Evolutionary conservation across 129 eudicot genomes (phyloP), one percentile per base, ranked within the genome.

Genomic region (Pseudognaphalium luteoalbum): DNA sequence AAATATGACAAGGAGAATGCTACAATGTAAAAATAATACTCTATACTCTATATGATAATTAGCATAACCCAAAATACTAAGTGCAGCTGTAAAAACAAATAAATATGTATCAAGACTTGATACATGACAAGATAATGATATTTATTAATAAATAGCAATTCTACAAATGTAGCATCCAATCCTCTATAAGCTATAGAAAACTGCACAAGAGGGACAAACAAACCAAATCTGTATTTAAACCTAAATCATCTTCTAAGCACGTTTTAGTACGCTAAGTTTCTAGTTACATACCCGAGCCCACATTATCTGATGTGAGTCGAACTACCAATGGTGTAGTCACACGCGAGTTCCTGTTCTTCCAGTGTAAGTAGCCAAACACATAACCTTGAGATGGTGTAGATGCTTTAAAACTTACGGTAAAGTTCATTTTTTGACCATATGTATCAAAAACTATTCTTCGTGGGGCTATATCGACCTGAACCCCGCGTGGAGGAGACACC

Each of bases 241-340:
- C 66, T 76, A 32, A 52, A 35, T 21, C 78, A 76, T 71, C 66
- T 66, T 28, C 68, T 21, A 51, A 70, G 37, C 12, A 75, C 20
- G 7, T 28, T 68, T 68, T 59, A 65, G 50, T 68, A 69, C 41
- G 20, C 68, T 20, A 78, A 69, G 58, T 21, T 3, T 72, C 37
- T 11, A 47, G n/a, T 67, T 82, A 82, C 25, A 80, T 19, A 70
- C 70, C 34, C 37, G 54, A 42, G 21, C 87, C 88, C 59, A 61
- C 28, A 28, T 42, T 14, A 42, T 42, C 50, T 72, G 63, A 69
- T 16, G 74, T 75, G 17, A 67, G 76, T 28, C 90, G 83, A 15
- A 87, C 95, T 72, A 91, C 88, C 71, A 91, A 64, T 54, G 95
- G 90, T 19, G 83, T 77, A 63, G 90, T 86, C 14, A 91, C 97